A percentile compares a stretch with the other conserved stretches of the same genome.
Evolutionary conservation across 1,139 yeast genomes (phyloP).

Genomic region (Saccharomyces pastorianus): DNA sequence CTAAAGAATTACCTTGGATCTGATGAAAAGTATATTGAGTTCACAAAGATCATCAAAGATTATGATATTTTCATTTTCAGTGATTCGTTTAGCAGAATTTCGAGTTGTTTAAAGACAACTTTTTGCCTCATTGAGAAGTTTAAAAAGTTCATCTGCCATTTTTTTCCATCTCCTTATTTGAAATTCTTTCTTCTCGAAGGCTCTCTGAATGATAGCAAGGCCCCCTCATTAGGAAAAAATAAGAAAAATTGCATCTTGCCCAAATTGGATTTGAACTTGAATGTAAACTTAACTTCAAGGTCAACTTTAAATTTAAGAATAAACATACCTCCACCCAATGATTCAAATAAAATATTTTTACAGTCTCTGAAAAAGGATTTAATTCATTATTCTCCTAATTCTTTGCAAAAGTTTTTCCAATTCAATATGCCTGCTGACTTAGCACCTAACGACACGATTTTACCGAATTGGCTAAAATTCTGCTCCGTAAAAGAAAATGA

Average conservation of each 20-base stretch:
- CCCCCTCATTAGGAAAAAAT: background rate
- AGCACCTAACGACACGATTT: slow-evolving; percentile 16
- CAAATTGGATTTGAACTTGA: background rate
- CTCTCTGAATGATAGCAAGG: background rate
- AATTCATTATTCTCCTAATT: slow-evolving; percentile 35
- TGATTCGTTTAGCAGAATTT: slow-evolving; percentile 22
- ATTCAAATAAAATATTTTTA: slow-evolving; percentile 24
- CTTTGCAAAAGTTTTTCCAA: slow-evolving; percentile 25
- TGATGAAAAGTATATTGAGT: slow-evolving; percentile 31
- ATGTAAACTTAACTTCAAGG: background rate
- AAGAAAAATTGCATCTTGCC: background rate
- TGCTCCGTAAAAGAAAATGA: slow-evolving; percentile 31
- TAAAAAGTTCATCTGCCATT: slow-evolving; percentile 17
- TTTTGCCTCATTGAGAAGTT: slow-evolving; percentile 20
- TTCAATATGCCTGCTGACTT: slow-evolving; percentile 22
- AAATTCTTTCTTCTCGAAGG: background rate
- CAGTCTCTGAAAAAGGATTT: slow-evolving; percentile 34
- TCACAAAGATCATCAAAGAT: slow-evolving; percentile 16
- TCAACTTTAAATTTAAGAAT: slow-evolving; percentile 18
- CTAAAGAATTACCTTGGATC: slow-evolving; percentile 22
- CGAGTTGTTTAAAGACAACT: slow-evolving; percentile 19
- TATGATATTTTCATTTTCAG: slow-evolving; percentile 26
- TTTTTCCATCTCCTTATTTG: background rate
- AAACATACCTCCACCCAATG: slow-evolving; percentile 16
- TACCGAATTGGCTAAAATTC: slow-evolving; percentile 46